phyloP scores from a whole-genome alignment of 768 basidiomycete species.

The Xanthoconium purpureum region DNA sequence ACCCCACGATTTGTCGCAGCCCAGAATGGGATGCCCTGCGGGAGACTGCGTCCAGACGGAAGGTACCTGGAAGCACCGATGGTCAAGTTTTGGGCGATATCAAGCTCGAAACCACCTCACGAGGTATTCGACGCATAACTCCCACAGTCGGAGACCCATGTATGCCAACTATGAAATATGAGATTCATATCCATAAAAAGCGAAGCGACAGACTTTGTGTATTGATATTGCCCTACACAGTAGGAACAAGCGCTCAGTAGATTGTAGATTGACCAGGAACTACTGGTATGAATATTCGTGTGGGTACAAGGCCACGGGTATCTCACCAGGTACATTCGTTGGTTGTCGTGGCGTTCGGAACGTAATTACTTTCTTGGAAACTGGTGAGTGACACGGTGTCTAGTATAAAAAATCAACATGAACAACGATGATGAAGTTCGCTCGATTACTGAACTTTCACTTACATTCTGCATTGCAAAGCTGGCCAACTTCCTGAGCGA shows the following conservation, averaged over 20 bases:
- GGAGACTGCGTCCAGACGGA: slow-evolving; percentile 9
- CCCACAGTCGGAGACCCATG: slow-evolving; percentile 18
- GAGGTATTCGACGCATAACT: slow-evolving; percentile 13
- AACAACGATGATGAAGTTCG: not conserved
- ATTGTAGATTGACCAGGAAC: slow-evolving; percentile 32
- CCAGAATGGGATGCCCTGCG: slow-evolving; percentile 24
- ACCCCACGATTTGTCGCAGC: slow-evolving; percentile 23
- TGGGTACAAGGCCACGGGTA: not conserved
- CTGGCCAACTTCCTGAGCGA: slow-evolving; percentile 18
- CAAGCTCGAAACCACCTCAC: slow-evolving; percentile 11
- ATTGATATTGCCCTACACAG: slow-evolving; percentile 11
- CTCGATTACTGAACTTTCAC: not conserved
- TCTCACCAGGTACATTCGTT: slow-evolving; percentile 27
- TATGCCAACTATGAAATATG: slow-evolving; percentile 18
- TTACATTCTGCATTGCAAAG: slow-evolving; percentile 18
- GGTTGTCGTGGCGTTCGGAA: slow-evolving; percentile 14
- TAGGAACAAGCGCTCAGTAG: slow-evolving; percentile 27
- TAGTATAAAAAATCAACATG: slow-evolving; percentile 1
- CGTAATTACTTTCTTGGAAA: slow-evolving; percentile 19
- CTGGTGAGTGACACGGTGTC: slow-evolving; percentile 12
- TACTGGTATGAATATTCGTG: slow-evolving; percentile 4
- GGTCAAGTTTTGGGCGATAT: not conserved
- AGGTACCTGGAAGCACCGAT: slow-evolving; percentile 18
- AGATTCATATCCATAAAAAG: not conserved
- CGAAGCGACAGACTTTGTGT: slow-evolving; percentile 12